Evolutionary conservation across 371 early-diverging fungal species (phyloP).

Genomic region (Funneliformis caledonium): DNA sequence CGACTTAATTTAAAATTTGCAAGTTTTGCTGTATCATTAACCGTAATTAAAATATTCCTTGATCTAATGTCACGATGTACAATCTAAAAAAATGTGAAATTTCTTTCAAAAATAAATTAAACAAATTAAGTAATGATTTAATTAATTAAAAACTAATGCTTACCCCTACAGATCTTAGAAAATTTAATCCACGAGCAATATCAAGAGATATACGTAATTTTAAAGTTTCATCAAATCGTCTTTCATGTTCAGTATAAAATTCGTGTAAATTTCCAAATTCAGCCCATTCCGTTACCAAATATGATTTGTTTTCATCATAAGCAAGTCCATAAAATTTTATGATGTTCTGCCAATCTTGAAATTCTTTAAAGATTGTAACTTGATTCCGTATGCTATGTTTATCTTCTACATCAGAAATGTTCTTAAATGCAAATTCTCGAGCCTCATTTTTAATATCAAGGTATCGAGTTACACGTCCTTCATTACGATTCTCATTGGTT

Average conservation of each 20-base stretch:
- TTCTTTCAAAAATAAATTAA: too few relatives aligned
- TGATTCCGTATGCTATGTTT: neutral
- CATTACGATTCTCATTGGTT: too few relatives aligned
- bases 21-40: slow-evolving; percentile 5
- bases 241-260: slow-evolving; percentile 2
- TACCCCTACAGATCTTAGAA: slow-evolving; percentile 1
- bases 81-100: neutral
- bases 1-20: slow-evolving; percentile 25
- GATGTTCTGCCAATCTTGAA: neutral
- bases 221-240: neutral
- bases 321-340: slow-evolving; percentile 25
- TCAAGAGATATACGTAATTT: slow-evolving; percentile 15
- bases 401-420: neutral
- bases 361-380: slow-evolving; percentile 23
- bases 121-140: too few relatives aligned
- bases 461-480: too few relatives aligned
- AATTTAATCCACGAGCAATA: slow-evolving; percentile 28
- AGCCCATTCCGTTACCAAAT: slow-evolving; percentile 25
- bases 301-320: neutral
- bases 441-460: neutral
- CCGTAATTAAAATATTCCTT: neutral
- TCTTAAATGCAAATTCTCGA: neutral
- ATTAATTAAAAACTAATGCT: too few relatives aligned
- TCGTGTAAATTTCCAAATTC: neutral
- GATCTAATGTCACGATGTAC: slow-evolving; percentile 18